Percentiles rank a stretch among this genome's conserved stretches.
Conservation (phyloP, 2,329 filamentous ascomycete genomes). For the Penicillium capsulatum region DNA sequence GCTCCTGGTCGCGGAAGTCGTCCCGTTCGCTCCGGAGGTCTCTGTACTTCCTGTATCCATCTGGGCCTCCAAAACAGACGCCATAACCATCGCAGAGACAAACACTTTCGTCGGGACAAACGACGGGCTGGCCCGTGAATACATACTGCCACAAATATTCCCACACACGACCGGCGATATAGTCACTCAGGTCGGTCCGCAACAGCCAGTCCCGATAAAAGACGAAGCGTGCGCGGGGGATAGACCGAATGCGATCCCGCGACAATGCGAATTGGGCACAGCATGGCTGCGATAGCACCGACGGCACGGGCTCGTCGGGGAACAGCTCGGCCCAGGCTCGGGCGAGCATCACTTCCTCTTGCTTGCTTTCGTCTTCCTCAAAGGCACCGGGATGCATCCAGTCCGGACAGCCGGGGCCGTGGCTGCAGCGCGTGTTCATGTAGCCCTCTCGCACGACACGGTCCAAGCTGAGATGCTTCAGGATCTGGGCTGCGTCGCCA, state of each 20-base stretch:
- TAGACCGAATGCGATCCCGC: conserved; percentile 52
- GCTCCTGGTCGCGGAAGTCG: conserved; percentile 7
- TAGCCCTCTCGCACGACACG: conserved; percentile 53
- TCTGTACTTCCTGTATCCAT: conserved; percentile 11
- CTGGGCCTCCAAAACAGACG: conserved; percentile 42
- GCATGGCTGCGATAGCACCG: conserved; percentile 57
- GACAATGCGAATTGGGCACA: conserved; percentile 63
- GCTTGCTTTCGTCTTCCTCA: conserved; percentile 41
- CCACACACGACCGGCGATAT: conserved; percentile 56
- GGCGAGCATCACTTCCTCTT: conserved; percentile 46
- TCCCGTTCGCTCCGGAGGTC: conserved; percentile 5
- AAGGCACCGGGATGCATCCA: conserved; percentile 51
- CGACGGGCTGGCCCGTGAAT: conserved; percentile 49
- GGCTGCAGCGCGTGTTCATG: conserved; percentile 57
- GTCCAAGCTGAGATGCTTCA: conserved; percentile 50
- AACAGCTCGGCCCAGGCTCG: conserved; percentile 48
- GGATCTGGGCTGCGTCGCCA: conserved; percentile 49
- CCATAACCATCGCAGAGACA: conserved; percentile 65
- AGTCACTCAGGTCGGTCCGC: conserved; percentile 53
- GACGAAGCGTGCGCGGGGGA: conserved; percentile 52
- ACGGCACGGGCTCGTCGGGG: conserved; percentile 41
- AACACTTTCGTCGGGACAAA: conserved; percentile 49
- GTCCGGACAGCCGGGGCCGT: conserved; percentile 56
- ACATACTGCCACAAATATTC: conserved; percentile 63
- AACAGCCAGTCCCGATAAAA: conserved; percentile 60